Evolutionary conservation across 768 basidiomycete genomes (phyloP), one percentile per base, ranked within the genome.

Genomic region (Rhodosporidiobolus sp.): DNA sequence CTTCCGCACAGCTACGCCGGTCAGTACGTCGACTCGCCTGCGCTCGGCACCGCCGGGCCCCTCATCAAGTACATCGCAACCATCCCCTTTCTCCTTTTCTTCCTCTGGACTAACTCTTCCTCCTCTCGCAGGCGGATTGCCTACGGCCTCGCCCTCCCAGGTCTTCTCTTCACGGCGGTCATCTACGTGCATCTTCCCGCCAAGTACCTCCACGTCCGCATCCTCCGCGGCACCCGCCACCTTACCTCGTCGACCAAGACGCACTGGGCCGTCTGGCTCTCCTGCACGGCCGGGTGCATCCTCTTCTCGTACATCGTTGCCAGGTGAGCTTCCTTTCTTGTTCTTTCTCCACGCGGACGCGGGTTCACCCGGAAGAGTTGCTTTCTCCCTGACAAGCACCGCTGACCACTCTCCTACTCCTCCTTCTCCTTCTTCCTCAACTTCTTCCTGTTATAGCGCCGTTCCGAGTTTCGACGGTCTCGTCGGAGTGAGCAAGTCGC

Each of bases 31-130:
- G 75, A 79, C 20, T 77, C 76, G 7, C 80, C 80, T 19, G 79
- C 80, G 0, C 78, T 80, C 35, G 80, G 80, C 4, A 76, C 78
- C 2, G 80, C 80, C 30, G 80, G 80, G 28, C 67, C 58, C 14
- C 63, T 76, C 17, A 63, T 79, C 59, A 78, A 79, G 77, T 34
- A 57, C 34, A 67, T 76, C 65, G n/a, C n/a, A n/a, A n/a, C n/a
- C n/a, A n/a, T n/a, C n/a, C n/a, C n/a, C 53, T 8, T 55, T 55
- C 53, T 28, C 28, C 53, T 55, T 19, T 9, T 52, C n/a, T 52
- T 52, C 50, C 22, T 20, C 50, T 52, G 38, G 7, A 43, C 38
- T 43, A 14, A 43, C 38, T 43, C 38, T 14, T 43, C 38, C 14
- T 7, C 38, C 38, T 43, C 7, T 43, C 14, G 38, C 38, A 43